phyloP scores from a whole-genome alignment of 345 rosid species.

The Durio zibethinus region DNA sequence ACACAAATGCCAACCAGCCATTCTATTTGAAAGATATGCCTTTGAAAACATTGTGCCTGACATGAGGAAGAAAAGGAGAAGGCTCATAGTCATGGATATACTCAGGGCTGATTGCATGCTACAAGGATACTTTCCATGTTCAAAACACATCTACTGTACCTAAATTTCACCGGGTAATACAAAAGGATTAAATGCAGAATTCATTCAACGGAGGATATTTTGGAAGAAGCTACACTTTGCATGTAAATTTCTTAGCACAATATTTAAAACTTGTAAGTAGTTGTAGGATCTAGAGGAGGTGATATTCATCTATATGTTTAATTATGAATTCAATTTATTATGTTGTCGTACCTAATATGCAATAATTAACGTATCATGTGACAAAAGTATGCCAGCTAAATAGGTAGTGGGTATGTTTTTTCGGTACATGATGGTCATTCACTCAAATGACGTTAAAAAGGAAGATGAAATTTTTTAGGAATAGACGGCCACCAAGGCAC shows the following conservation, averaged over 20 bases:
- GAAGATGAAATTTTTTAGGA: background rate
- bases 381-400: background rate
- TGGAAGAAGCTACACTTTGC: background rate
- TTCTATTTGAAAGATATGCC: background rate
- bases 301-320: background rate
- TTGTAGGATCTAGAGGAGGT: background rate
- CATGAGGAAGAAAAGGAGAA: background rate
- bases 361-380: background rate
- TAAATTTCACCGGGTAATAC: background rate
- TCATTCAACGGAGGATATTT: background rate
- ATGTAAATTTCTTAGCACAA: background rate
- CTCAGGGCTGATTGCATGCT: background rate
- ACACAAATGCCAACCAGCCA: background rate
- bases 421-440: background rate
- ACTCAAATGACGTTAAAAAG: background rate
- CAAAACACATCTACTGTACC: background rate
- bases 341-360: background rate
- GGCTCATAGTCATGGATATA: background rate
- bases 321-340: background rate
- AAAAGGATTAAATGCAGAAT: background rate
- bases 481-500: background rate
- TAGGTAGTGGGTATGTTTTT: background rate
- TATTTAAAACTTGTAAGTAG: background rate
- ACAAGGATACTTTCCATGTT: background rate
- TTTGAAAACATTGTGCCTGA: background rate